Base-by-base conservation (phyloP, 1,284 basidiomycete species). In the Peniophora sp. region DNA sequence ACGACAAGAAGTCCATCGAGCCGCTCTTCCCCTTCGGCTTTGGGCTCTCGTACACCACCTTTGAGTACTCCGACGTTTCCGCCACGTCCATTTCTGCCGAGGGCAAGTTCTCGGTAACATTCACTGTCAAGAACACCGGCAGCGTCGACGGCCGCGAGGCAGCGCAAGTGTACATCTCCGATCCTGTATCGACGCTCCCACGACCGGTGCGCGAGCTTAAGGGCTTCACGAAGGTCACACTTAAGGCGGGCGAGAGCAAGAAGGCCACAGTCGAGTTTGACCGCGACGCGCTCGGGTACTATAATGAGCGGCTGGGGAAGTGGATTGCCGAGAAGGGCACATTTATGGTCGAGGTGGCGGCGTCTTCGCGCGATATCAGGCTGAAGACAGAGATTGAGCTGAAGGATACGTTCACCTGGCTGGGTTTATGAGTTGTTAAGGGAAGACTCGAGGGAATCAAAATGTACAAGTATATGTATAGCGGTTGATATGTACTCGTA, bases 21-120 rank as follows among this genome's bases (percentile, higher is more conserved):
- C 78, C 85, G 0, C 67, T 85, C 38, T 89, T 84, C 68, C 73
- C 80, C 19, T 89, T 89, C 60, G 86, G 87, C 73, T 83, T n/a
- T 63, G 89, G 89, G 3, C 67, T 90, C 34, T 86, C 83, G 2
- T 91, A 89, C 67, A 85, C 86, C 2, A 75, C 71, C 0, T 90
- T 91, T 65, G 66, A 67, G 2, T 70, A 84, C 48, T 72, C 73
- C 0, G 64, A 74, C 49, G 63, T 85, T 16, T 35, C 56, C n/a
- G 56, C 66, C 43, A 68, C 70, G 17, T 60, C 56, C 10, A 58
- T 62, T 12, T 53, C 63, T 10, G 49, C 65, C 12, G 56, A 63
- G 12, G 66, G 64, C 16, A 59, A 64, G 20, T 58, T 66, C 41
- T 53, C 59, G 5, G 65, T 81, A 14, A 63, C 69, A 14, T 68